These are phyloP conservation scores for Tarenaya hassleriana DNA, from an alignment of 345 rosid genomes.

Conservation along the genomic window DNA sequence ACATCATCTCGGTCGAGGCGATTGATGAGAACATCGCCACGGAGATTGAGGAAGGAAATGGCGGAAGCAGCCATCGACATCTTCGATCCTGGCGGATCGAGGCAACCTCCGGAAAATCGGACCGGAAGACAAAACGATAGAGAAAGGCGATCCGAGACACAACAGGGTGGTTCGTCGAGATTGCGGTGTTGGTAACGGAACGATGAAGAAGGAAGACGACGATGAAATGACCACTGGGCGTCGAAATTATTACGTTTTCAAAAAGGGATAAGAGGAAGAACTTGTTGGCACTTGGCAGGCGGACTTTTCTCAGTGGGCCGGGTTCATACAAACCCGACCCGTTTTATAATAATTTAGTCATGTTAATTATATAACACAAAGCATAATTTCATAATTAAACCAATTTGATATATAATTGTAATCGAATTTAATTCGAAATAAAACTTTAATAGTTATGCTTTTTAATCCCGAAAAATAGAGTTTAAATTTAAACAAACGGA, in stretches of 20 bases:
- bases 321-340: not conserved
- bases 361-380: not conserved
- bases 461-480: no score
- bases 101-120: not conserved
- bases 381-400: no score
- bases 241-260: no score
- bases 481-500: no score
- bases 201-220: not conserved
- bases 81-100: constrained; percentile 37
- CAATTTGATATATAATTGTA: no score
- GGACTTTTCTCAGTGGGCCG: constrained; percentile 14
- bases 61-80: constrained; percentile 99
- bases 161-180: constrained; percentile 12
- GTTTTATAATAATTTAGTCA: not conserved
- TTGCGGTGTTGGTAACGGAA: constrained; percentile 15
- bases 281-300: no score
- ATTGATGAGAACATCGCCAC: constrained; percentile 98
- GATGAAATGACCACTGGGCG: no score
- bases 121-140: not conserved
- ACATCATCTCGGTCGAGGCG: constrained; percentile 98
- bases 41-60: constrained; percentile 91
- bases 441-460: no score
- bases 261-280: no score
- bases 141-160: constrained; percentile 2
- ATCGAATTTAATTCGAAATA: no score